phyloP scores from a whole-genome alignment of 495 filamentous ascomycete species.

The Usnea hakonensis region DNA sequence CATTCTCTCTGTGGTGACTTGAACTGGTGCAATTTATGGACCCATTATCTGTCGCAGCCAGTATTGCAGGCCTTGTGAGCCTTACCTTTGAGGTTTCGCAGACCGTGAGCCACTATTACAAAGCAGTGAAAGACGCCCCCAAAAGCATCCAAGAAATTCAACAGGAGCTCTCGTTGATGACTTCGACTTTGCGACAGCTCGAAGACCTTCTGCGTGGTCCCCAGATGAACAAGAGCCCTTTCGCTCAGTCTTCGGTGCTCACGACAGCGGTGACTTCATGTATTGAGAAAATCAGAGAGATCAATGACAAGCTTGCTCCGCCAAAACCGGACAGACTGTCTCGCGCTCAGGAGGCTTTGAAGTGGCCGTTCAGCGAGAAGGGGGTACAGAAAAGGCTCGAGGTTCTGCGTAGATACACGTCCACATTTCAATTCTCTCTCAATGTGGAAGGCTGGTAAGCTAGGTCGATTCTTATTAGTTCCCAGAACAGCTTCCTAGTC shows the following conservation, averaged over 20 bases:
- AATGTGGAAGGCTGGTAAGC: slow-evolving; percentile 15
- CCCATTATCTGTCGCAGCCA: slow-evolving; percentile 14
- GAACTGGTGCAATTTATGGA: too few relatives aligned
- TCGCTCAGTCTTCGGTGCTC: slow-evolving; percentile 1
- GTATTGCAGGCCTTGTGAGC: slow-evolving; percentile 12
- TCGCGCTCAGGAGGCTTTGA: slow-evolving; percentile 1
- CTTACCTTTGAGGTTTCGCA: slow-evolving; percentile 5
- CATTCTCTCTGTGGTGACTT: too few relatives aligned
- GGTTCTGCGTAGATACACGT: slow-evolving; percentile 5
- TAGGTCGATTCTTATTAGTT: too few relatives aligned
- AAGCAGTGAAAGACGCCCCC: slow-evolving; percentile 3
- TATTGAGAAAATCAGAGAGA: slow-evolving; percentile 3
- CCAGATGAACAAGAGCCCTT: not conserved
- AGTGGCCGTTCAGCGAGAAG: slow-evolving; percentile 16
- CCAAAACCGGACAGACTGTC: not conserved
- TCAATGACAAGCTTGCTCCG: too few relatives aligned
- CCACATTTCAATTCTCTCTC: slow-evolving; percentile 14
- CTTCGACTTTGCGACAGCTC: not conserved
- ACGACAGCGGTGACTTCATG: not conserved
- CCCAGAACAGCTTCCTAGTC: not conserved
- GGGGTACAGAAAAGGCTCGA: slow-evolving; percentile 8
- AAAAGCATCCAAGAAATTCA: slow-evolving; percentile 1
- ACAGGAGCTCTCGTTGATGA: not conserved
- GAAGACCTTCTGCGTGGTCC: not conserved
- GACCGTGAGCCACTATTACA: slow-evolving; percentile 5